phyloP scores from a whole-genome alignment of 176 grass and related monocot genomes.

The Paspalum vaginatum region DNA sequence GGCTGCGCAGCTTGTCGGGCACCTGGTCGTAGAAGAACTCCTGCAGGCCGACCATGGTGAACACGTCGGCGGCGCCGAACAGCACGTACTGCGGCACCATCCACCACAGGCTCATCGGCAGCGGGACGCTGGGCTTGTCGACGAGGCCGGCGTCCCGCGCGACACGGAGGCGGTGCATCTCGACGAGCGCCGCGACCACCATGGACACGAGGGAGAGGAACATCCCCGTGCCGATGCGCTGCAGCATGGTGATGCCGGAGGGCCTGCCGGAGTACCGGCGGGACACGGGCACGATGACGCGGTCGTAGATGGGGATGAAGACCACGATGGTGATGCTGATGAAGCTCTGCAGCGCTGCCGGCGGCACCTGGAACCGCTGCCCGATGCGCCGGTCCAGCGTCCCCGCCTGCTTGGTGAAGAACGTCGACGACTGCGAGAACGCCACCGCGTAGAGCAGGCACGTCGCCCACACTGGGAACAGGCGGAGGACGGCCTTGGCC shows the following conservation, averaged over 20 bases:
- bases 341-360: constrained; percentile 61
- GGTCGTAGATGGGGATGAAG: constrained; percentile 61
- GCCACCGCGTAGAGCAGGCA: constrained; percentile 62
- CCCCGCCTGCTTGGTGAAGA: constrained; percentile 68
- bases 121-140: constrained; percentile 6
- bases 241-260: constrained; percentile 69
- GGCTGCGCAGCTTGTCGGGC: constrained; percentile 52
- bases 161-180: constrained; percentile 41
- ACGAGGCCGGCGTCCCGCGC: constrained; percentile 50
- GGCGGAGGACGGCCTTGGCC: constrained; percentile 41
- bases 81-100: constrained; percentile 69
- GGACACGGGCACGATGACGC: constrained; percentile 46
- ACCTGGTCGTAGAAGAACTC: constrained; percentile 92
- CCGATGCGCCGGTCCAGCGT: constrained; percentile 52
- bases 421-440: constrained; percentile 54
- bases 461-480: constrained; percentile 65
- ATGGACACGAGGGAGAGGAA: constrained; percentile 61
- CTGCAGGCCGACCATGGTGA: constrained; percentile 65
- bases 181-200: constrained; percentile 58
- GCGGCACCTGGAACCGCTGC: constrained; percentile 30
- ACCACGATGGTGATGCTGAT: constrained; percentile 47
- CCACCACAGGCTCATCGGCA: constrained; percentile 90
- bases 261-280: constrained; percentile 39
- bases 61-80: constrained; percentile 58
- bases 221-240: constrained; percentile 67